These are phyloP conservation scores for Austropuccinia psidii DNA, from an alignment of 1,284 basidiomycete species.

Conservation along the genomic window DNA sequence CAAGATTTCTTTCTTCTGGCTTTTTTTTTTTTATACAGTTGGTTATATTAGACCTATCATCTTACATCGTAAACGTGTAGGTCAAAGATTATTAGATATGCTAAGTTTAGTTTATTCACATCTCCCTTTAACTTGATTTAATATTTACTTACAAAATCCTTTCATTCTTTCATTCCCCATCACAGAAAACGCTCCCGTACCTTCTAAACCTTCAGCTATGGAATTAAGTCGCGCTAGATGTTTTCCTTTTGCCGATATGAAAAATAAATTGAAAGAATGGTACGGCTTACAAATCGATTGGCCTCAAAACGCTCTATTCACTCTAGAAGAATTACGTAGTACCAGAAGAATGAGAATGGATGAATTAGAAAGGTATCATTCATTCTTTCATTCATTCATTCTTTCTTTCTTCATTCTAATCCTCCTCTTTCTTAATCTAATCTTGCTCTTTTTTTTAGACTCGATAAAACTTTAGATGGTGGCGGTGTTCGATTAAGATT, in stretches of 20 bases:
- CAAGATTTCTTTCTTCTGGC: background rate
- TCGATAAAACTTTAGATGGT: constrained; percentile 24
- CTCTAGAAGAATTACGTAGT: background rate
- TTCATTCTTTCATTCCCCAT: background rate
- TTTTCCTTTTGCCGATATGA: constrained; percentile 32
- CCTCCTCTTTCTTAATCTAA: background rate
- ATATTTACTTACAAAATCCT: background rate
- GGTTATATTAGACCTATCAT: constrained; percentile 33
- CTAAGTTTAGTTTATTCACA: constrained; percentile 10
- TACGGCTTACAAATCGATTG: constrained; percentile 31
- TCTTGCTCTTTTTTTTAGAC: background rate
- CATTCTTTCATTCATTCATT: background rate
- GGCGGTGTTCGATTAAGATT: constrained; percentile 10
- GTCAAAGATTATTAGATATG: constrained; percentile 26
- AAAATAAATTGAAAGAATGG: constrained; percentile 26
- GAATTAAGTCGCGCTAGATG: constrained; percentile 10
- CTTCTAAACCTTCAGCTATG: constrained; percentile 22
- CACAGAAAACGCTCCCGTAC: constrained; percentile 1
- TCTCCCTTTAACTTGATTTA: background rate
- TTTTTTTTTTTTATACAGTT: background rate
- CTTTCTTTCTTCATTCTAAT: background rate
- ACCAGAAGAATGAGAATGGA: constrained; percentile 27
- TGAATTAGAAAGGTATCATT: constrained; percentile 28
- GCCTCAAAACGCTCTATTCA: constrained; percentile 1
- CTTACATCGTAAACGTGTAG: constrained; percentile 16